Evolutionary conservation across 2,329 filamentous ascomycete genomes (phyloP), one percentile per base, ranked within the genome.

Genomic region (Coniella vitis): DNA sequence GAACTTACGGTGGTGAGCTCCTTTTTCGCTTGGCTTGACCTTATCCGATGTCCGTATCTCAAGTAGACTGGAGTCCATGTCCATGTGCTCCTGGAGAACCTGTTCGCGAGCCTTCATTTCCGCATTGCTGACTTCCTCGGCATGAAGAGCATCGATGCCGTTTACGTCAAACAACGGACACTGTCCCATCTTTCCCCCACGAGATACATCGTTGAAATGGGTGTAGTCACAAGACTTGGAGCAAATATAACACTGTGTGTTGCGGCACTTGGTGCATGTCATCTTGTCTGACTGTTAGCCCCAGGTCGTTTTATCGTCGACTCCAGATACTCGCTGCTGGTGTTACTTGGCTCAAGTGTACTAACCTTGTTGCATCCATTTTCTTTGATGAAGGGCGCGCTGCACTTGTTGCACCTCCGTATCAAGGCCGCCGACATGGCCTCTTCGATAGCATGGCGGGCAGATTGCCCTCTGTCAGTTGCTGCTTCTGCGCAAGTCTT

Each of bases 391-490:
- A 91, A 93, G 0, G 83, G 80, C n/a, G 80, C 78, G 4, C 38
- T 31, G 29, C 78, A 82, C 55, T 75, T 74, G 57, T 87, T 88
- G 71, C 89, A 95, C 22, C 72, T 80, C 17, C 89, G 78, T 47
- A 94, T 85, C 56, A 94, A 59, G 2, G 89, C 89, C 14, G 77
- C 75, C 2, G 86, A 88, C 85, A 90, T 91, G 17, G 87, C 88
- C 62, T 95, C 88, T 63, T 95, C 89, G 25, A 94, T 79, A 3
- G 72, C 65, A 54, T 84, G 85, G 14, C 86, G 79, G 16, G 78
- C 71, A 4, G 75, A 74, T 7, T 82, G 61, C 1, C 81, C 79
- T 35, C 73, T 74, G 2, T 87, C 81, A 17, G 65, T 70, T 36
- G 75, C 75, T 34, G 73, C 75, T 60, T 93, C 84, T 31, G 81